A percentile compares a stretch with the other conserved stretches of the same genome.
phyloP scores from a whole-genome alignment of 169 alveolate genomes.

The Perkinsus chesapeaki region DNA sequence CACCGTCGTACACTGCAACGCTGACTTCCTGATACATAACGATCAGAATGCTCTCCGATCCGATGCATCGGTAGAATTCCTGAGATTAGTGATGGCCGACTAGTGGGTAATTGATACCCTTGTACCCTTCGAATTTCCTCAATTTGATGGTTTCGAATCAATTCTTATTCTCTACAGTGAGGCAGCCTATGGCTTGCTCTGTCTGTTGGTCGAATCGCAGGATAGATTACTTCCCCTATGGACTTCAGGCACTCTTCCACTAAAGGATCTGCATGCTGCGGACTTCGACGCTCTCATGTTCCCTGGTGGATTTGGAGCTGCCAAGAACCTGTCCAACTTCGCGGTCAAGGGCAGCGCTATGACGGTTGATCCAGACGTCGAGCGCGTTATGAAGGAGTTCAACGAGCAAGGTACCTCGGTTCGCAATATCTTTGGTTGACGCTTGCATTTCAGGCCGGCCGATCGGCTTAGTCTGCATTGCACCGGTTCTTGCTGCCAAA shows the following conservation, averaged over 20 bases:
- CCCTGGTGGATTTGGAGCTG: constrained; percentile 66
- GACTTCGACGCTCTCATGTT: constrained; percentile 42
- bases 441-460: constrained; percentile 13
- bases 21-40: too few species aligned
- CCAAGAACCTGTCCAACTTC: constrained; percentile 44
- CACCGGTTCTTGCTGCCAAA: constrained; percentile 50
- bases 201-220: too few species aligned
- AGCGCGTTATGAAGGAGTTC: constrained; percentile 24
- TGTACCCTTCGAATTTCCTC: too few species aligned
- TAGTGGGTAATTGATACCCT: too few species aligned
- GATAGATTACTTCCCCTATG: too few species aligned
- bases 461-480: constrained; percentile 47
- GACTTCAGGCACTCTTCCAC: neutral
- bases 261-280: constrained; percentile 16
- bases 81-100: too few species aligned
- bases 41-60: too few species aligned
- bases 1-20: too few species aligned
- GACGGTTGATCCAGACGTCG: constrained; percentile 35
- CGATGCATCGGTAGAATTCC: too few species aligned
- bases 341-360: constrained; percentile 47
- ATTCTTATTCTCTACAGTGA: too few species aligned
- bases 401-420: neutral
- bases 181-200: too few species aligned
- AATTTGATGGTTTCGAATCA: too few species aligned
- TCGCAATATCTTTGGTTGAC: neutral